Evolutionary conservation across 1,139 yeast genomes (phyloP), one percentile per base, ranked within the genome.

Genomic region (Blastobotrys niveus): DNA sequence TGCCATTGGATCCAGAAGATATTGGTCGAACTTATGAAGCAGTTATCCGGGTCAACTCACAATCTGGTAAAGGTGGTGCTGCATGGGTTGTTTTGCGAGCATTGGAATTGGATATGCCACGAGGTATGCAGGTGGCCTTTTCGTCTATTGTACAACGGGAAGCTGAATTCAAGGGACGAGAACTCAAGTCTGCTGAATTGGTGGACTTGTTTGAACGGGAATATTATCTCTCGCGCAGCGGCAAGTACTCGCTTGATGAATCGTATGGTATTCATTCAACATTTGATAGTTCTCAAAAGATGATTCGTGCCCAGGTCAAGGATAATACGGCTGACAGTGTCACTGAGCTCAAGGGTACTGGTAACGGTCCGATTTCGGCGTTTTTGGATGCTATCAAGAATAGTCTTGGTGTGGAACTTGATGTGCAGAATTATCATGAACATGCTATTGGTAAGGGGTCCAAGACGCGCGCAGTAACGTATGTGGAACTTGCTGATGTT

Each of bases 61-160:
- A 91, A 72, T 83, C 95, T 22, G 98, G 98, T 61, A 91, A 91
- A 70, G 97, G 97, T 62, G 97, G 97, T 63, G 95, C 97, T 24
- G 95, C 97, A 25, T 91, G 97, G 96, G 84, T 91, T 54, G 83
- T 91, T 60, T 76, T 88, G 59, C 79, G 94, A 61, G 77, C 84
- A 52, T 73, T 91, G 62, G 96, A 89, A 54, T 76, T 91, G 51
- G 97, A 91, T 60, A 75, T 91, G 57, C 98, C 98, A 51, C 80
- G 97, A 66, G 82, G 81, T 45, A 72, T 91, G 63, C 98, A 91
- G 70, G 84, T 89, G 40, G 87, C 85, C 48, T 91, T 88, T 67
- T 88, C 96, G 22, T 78, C 77, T 52, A 73, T 78, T 46, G 97
- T 91, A 7, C 97, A 91, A 68, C 63, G 66, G 25, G 78, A 74